A percentile compares a stretch with the other conserved stretches of the same genome.
phyloP scores from a whole-genome alignment of 139 green algal species.

The Chlamydomonas eustigma region DNA sequence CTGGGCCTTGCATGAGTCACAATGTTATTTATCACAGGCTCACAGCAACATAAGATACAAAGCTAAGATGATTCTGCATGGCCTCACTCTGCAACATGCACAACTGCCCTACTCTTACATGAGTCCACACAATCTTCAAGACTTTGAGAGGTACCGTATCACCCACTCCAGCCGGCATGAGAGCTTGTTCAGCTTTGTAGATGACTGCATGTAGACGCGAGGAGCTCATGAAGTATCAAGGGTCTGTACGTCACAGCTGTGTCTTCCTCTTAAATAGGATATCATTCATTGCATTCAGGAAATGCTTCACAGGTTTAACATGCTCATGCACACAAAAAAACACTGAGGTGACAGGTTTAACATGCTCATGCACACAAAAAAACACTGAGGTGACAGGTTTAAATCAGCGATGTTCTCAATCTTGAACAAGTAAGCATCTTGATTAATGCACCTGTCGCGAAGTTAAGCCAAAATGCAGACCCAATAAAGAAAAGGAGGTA shows the following conservation, averaged over 20 bases:
- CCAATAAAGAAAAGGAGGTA: constrained; percentile 28
- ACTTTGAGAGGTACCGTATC: too few relatives aligned
- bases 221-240: not conserved
- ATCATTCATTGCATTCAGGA: not conserved
- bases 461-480: constrained; percentile 19
- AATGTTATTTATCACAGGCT: not conserved
- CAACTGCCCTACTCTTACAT: constrained; percentile 1
- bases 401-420: too few relatives aligned
- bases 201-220: not conserved
- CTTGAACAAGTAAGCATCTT: too few relatives aligned
- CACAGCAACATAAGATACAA: not conserved
- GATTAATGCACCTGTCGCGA: constrained; percentile 5
- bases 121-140: not conserved
- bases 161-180: not conserved
- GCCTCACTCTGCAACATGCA: too few relatives aligned
- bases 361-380: not conserved
- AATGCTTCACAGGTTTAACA: not conserved
- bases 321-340: not conserved
- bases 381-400: not conserved
- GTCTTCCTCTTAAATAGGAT: not conserved
- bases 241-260: not conserved
- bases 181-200: not conserved
- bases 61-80: too few relatives aligned
- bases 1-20: not conserved
- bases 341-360: not conserved